A percentile compares a stretch with the other conserved stretches of the same genome.
Evolutionary conservation across 371 early-diverging fungal genomes (phyloP).

Genomic region (Mucor racemosus): DNA sequence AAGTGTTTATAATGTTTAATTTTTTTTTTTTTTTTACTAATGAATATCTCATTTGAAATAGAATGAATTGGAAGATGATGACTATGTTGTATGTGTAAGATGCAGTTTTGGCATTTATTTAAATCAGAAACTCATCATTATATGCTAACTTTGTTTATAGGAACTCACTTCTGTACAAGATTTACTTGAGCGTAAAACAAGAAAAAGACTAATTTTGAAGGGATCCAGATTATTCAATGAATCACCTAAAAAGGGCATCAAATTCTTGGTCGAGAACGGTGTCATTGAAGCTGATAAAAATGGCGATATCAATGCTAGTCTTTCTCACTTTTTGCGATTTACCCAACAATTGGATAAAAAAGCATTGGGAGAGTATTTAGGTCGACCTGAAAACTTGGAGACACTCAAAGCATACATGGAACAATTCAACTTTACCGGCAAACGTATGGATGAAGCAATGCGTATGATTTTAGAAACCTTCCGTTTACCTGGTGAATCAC

Average conservation of each 20-base stretch:
- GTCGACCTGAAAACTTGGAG: slow-evolving; percentile 81
- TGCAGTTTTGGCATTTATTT: not conserved
- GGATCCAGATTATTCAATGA: slow-evolving; percentile 87
- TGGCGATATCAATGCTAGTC: slow-evolving; percentile 56
- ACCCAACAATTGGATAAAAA: slow-evolving; percentile 82
- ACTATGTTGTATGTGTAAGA: slow-evolving; percentile 33
- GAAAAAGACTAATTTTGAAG: slow-evolving; percentile 76
- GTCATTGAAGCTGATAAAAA: slow-evolving; percentile 54
- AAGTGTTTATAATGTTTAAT: not conserved
- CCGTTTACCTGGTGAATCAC: slow-evolving; percentile 93
- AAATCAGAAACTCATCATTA: not conserved
- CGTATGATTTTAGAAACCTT: slow-evolving; percentile 85
- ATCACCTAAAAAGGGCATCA: slow-evolving; percentile 83
- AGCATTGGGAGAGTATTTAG: slow-evolving; percentile 86
- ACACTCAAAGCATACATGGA: slow-evolving; percentile 79
- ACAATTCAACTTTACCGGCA: slow-evolving; percentile 84
- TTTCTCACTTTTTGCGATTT: slow-evolving; percentile 74
- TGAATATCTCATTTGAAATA: not conserved
- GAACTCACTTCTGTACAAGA: slow-evolving; percentile 37
- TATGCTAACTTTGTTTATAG: slow-evolving; percentile 22
- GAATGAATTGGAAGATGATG: slow-evolving; percentile 10
- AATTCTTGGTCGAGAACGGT: slow-evolving; percentile 62
- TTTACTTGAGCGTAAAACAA: slow-evolving; percentile 42
- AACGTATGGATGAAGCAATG: slow-evolving; percentile 87
- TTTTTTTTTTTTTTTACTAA: not conserved